Percentiles rank a stretch among this genome's conserved stretches.
phyloP scores from a whole-genome alignment of 805 yeast species.

The Candida endomychidarum region DNA sequence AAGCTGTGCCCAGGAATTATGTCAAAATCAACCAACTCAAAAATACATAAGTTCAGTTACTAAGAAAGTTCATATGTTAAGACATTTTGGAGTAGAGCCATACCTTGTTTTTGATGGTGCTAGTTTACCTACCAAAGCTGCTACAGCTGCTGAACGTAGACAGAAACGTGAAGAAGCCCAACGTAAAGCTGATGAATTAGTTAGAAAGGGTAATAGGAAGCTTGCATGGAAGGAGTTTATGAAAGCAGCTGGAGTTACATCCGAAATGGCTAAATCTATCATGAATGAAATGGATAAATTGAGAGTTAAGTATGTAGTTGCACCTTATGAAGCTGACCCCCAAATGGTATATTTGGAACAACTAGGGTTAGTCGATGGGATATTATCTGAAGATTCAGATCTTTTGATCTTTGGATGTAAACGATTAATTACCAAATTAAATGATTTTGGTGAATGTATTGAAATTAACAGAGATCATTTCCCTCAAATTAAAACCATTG shows the following conservation, averaged over 20 bases:
- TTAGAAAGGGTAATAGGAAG: slow-evolving; percentile 52
- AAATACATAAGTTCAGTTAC: slow-evolving; percentile 69
- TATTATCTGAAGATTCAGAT: slow-evolving; percentile 93
- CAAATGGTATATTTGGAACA: slow-evolving; percentile 90
- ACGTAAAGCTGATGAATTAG: slow-evolving; percentile 51
- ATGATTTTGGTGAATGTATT: slow-evolving; percentile 70
- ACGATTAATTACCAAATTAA: slow-evolving; percentile 74
- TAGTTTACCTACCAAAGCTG: slow-evolving; percentile 71
- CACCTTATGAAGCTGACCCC: slow-evolving; percentile 98
- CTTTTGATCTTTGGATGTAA: slow-evolving; percentile 83
- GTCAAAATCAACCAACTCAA: slow-evolving; percentile 67
- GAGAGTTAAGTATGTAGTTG: slow-evolving; percentile 73
- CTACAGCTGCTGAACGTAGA: slow-evolving; percentile 67
- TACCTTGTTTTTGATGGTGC: slow-evolving; percentile 95
- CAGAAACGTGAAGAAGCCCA: slow-evolving; percentile 57
- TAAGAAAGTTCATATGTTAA: slow-evolving; percentile 64
- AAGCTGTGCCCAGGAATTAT: slow-evolving; percentile 81
- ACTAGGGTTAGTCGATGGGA: slow-evolving; percentile 73
- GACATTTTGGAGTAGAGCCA: slow-evolving; percentile 69
- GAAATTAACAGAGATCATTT: slow-evolving; percentile 65
- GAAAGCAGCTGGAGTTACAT: slow-evolving; percentile 83
- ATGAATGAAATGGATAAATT: slow-evolving; percentile 66
- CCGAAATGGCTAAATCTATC: slow-evolving; percentile 85
- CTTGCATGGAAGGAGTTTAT: slow-evolving; percentile 68
- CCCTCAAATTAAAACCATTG: slow-evolving; percentile 47